These are phyloP conservation scores for Microbotryomycetes sp. DNA, from an alignment of 1,284 basidiomycete species.

Conservation along the genomic window DNA sequence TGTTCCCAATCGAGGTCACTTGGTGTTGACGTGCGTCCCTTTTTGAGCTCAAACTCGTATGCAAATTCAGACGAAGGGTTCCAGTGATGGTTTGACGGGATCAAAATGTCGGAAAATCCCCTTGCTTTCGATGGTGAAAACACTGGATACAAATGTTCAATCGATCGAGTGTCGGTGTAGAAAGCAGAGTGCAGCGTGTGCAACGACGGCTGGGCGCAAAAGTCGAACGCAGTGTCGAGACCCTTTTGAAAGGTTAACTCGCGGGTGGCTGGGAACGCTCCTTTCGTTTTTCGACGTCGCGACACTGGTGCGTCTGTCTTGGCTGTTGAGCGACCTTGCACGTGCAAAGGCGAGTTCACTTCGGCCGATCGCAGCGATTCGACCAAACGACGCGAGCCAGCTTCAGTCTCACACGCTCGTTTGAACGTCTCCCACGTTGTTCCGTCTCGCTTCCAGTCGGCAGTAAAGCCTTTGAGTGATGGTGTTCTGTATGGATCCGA, in stretches of 20 bases:
- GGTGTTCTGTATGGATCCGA: conserved; percentile 31
- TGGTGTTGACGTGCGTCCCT: conserved; percentile 33
- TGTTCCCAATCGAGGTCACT: conserved; percentile 61
- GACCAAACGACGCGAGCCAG: conserved; percentile 72
- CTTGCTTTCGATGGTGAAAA: conserved; percentile 78
- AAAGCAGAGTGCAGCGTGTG: conserved; percentile 85
- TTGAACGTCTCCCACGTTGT: conserved; percentile 88
- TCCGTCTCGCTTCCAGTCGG: conserved; percentile 76
- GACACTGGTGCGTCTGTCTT: conserved; percentile 7
- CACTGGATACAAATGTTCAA: conserved; percentile 76
- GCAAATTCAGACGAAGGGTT: conserved; percentile 73
- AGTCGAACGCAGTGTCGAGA: conserved; percentile 63
- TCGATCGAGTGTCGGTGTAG: conserved; percentile 88
- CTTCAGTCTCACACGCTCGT: conserved; percentile 73
- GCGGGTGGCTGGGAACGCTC: conserved; percentile 57
- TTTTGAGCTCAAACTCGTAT: conserved; percentile 69
- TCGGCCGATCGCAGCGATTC: conserved; percentile 54
- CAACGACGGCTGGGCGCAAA: conserved; percentile 71
- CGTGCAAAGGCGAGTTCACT: conserved; percentile 41
- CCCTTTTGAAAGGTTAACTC: conserved; percentile 38
- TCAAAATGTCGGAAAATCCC: conserved; percentile 81
- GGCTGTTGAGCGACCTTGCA: conserved; percentile 31
- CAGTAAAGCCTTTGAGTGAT: conserved; percentile 54
- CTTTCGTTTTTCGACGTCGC: conserved; percentile 29
- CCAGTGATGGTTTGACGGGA: conserved; percentile 91